phyloP scores from a whole-genome alignment of 106 monocot genomes.

The Acanthochlamys bracteata region DNA sequence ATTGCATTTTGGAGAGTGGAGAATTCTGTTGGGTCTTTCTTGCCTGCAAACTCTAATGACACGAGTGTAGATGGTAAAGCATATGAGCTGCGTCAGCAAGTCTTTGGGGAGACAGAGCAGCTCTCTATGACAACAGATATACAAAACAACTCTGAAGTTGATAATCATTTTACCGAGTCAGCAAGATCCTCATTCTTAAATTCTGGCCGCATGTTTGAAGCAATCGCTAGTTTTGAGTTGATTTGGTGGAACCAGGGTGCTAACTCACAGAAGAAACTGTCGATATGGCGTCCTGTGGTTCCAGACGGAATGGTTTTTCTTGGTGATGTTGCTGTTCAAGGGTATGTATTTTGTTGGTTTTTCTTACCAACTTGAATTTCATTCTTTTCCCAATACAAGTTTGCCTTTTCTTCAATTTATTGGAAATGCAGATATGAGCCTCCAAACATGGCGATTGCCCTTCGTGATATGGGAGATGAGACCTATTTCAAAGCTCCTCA shows the following conservation, averaged over 20 bases:
- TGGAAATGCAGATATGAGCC: constrained; percentile 70
- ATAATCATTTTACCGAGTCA: constrained; percentile 15
- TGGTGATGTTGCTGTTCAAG: constrained; percentile 88
- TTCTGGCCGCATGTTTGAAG: constrained; percentile 61
- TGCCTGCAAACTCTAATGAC: constrained; percentile 39
- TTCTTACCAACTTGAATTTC: background rate
- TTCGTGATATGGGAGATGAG: constrained; percentile 62
- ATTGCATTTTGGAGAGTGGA: constrained; percentile 87
- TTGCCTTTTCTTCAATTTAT: background rate
- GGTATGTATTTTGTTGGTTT: constrained; percentile 30
- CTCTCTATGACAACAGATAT: constrained; percentile 11
- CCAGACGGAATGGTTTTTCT: constrained; percentile 71
- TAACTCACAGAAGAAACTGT: constrained; percentile 46
- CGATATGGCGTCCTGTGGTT: constrained; percentile 90
- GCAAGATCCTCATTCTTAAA: constrained; percentile 34
- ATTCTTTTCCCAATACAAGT: background rate
- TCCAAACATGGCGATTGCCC: constrained; percentile 65
- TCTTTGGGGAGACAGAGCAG: constrained; percentile 27
- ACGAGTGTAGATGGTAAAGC: constrained; percentile 45
- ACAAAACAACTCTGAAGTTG: constrained; percentile 16
- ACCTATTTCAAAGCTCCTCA: constrained; percentile 48
- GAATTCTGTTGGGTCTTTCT: constrained; percentile 87
- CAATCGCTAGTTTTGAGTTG: constrained; percentile 66
- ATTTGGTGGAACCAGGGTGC: constrained; percentile 92
- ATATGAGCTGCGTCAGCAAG: constrained; percentile 74